phyloP scores from a whole-genome alignment of 371 early-diverging fungal species.

The Mortierella sp. region DNA sequence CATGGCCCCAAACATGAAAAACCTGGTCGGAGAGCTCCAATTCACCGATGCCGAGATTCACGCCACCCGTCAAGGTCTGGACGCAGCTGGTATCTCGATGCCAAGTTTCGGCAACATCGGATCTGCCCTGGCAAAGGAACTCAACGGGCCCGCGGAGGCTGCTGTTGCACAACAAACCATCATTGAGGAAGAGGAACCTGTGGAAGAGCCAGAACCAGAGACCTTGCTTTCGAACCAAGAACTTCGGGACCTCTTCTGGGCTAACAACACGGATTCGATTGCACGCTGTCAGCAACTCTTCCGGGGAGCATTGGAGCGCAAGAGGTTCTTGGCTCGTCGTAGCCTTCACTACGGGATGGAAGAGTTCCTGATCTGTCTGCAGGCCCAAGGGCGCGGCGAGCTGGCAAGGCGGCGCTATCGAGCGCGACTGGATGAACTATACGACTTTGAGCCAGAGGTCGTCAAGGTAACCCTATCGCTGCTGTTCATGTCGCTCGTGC shows the following conservation, averaged over 20 bases:
- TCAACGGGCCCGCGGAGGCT: slow-evolving; percentile 60
- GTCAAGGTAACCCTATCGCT: slow-evolving; percentile 26
- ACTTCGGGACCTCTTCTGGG: slow-evolving; percentile 47
- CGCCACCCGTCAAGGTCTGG: slow-evolving; percentile 87
- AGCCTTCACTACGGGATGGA: slow-evolving; percentile 56
- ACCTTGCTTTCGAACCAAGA: slow-evolving; percentile 55
- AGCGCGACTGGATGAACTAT: slow-evolving; percentile 51
- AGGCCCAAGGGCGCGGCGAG: slow-evolving; percentile 76
- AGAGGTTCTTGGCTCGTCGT: slow-evolving; percentile 62
- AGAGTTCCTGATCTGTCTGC: slow-evolving; percentile 66
- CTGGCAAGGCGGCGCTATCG: slow-evolving; percentile 62
- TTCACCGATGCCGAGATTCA: slow-evolving; percentile 90
- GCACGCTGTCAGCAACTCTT: slow-evolving; percentile 68
- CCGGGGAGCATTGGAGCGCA: slow-evolving; percentile 72
- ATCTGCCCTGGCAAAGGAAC: slow-evolving; percentile 76
- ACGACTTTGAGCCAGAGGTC: slow-evolving; percentile 35
- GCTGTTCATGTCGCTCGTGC: no score
- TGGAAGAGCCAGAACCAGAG: slow-evolving; percentile 50
- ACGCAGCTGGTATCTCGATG: slow-evolving; percentile 82
- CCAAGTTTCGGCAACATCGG: slow-evolving; percentile 88
- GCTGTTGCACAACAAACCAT: slow-evolving; percentile 60
- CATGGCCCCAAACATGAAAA: slow-evolving; percentile 91
- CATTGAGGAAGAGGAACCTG: slow-evolving; percentile 60
- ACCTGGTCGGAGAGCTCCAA: slow-evolving; percentile 91
- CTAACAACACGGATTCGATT: slow-evolving; percentile 57